These are phyloP conservation scores for Fusarium sublunatum DNA, from an alignment of 2,329 filamentous ascomycete species.

Conservation along the genomic window DNA sequence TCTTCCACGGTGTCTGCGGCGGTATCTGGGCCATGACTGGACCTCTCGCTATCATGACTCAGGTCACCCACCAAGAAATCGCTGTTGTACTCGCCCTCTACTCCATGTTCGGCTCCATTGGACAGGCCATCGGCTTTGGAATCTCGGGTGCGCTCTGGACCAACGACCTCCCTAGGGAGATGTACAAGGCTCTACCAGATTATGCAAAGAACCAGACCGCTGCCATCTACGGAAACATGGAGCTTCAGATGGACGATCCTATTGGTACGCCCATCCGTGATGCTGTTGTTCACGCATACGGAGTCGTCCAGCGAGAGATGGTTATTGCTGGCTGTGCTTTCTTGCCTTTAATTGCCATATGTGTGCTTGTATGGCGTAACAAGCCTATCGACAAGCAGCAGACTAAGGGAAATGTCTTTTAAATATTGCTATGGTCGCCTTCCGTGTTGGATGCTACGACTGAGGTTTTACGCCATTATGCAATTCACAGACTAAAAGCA, in stretches of 20 bases:
- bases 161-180: slow-evolving; percentile 53
- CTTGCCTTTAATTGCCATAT: slow-evolving; percentile 50
- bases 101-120: slow-evolving; percentile 47
- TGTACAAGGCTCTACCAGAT: slow-evolving; percentile 63
- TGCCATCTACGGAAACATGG: slow-evolving; percentile 65
- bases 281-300: slow-evolving; percentile 70
- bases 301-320: slow-evolving; percentile 62
- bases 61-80: slow-evolving; percentile 48
- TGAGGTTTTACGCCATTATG: background rate
- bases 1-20: slow-evolving; percentile 62
- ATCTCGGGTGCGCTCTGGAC: slow-evolving; percentile 50
- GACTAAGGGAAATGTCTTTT: slow-evolving; percentile 64
- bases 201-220: slow-evolving; percentile 51
- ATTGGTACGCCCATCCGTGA: slow-evolving; percentile 57
- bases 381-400: slow-evolving; percentile 61
- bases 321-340: slow-evolving; percentile 53
- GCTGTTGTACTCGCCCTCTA: slow-evolving; percentile 49
- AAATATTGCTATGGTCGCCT: slow-evolving; percentile 23
- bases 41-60: slow-evolving; percentile 47
- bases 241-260: slow-evolving; percentile 62
- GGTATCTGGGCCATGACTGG: slow-evolving; percentile 60
- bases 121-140: slow-evolving; percentile 49
- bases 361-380: slow-evolving; percentile 61
- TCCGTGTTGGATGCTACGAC: background rate
- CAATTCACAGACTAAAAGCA: background rate